Conservation (phyloP, 2,329 filamentous ascomycete species). For the Alternaria metachromatica region DNA sequence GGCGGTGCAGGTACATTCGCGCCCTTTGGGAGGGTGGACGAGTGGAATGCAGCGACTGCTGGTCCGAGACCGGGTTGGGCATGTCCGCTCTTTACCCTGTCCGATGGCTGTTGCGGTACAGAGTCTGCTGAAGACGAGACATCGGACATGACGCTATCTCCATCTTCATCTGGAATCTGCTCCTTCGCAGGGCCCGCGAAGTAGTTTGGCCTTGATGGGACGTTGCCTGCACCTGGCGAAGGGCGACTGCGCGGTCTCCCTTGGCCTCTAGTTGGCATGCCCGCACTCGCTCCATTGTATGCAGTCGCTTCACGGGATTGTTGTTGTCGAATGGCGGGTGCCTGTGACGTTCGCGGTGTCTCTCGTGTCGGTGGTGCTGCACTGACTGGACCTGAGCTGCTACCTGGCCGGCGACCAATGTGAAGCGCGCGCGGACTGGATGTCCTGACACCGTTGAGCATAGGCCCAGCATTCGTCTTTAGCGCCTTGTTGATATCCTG, state of each 20-base stretch:
- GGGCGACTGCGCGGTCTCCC: neutral
- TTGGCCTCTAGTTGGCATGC: neutral
- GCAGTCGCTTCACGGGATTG: neutral
- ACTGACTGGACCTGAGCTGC: neutral
- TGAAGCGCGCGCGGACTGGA: conserved; percentile 15
- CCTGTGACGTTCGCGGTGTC: neutral
- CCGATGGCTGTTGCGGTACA: neutral
- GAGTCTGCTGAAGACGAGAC: neutral
- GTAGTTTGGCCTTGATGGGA: neutral
- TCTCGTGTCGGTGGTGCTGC: neutral
- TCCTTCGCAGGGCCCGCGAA: neutral
- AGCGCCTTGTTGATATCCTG: conserved; percentile 29
- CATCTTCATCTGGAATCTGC: conserved; percentile 6
- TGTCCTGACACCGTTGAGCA: neutral
- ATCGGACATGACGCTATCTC: conserved; percentile 14
- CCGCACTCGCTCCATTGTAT: neutral
- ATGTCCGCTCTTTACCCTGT: neutral
- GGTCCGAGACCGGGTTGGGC: neutral
- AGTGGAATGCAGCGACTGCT: neutral
- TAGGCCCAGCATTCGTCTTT: conserved; percentile 16
- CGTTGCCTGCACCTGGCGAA: neutral
- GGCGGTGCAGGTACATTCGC: neutral
- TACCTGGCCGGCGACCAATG: conserved; percentile 9
- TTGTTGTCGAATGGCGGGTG: neutral
- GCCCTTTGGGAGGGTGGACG: neutral